Percentiles rank a stretch among this genome's conserved stretches.
phyloP scores from a whole-genome alignment of 495 filamentous ascomycete genomes.

The Penicillium chermesinum region DNA sequence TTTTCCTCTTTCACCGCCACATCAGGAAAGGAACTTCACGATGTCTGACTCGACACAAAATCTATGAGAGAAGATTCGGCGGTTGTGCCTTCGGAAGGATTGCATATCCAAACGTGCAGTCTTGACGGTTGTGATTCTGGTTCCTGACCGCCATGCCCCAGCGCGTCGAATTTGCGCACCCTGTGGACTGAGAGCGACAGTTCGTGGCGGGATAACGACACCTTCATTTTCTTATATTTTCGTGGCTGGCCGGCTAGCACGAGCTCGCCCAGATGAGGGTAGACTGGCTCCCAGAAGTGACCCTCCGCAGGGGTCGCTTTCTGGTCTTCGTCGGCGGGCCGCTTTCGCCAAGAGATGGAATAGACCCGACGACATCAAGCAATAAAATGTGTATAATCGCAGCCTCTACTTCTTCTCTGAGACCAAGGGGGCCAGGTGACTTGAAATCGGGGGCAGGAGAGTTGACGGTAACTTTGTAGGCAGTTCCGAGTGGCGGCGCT shows the following conservation, averaged over 20 bases:
- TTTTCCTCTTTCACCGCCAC: no score
- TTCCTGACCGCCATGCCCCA: conserved; percentile 12
- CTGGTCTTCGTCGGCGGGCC: conserved; percentile 1
- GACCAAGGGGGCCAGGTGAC: conserved; percentile 31
- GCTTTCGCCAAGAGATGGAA: conserved; percentile 23
- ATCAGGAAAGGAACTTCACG: not conserved
- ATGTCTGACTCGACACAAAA: conserved; percentile 21
- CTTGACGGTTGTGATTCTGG: conserved; percentile 3
- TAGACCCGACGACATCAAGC: conserved; percentile 33
- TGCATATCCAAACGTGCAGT: conserved; percentile 25
- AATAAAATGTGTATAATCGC: conserved; percentile 35
- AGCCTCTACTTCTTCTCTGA: conserved; percentile 35
- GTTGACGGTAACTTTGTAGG: conserved; percentile 41
- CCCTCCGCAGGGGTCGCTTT: not conserved
- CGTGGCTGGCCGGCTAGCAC: conserved; percentile 15
- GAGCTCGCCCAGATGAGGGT: conserved; percentile 42
- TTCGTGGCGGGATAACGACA: conserved; percentile 29
- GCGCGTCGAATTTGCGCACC: conserved; percentile 17
- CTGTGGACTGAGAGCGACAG: conserved; percentile 25
- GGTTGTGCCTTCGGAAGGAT: not conserved
- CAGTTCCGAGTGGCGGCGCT: conserved; percentile 40
- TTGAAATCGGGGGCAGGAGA: conserved; percentile 30
- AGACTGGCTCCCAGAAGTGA: conserved; percentile 29
- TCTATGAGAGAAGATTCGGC: conserved; percentile 26
- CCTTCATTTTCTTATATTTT: conserved; percentile 33